Evolutionary conservation across 352 stramenopile genomes (phyloP).

Genomic region (Pythium aquatile): DNA sequence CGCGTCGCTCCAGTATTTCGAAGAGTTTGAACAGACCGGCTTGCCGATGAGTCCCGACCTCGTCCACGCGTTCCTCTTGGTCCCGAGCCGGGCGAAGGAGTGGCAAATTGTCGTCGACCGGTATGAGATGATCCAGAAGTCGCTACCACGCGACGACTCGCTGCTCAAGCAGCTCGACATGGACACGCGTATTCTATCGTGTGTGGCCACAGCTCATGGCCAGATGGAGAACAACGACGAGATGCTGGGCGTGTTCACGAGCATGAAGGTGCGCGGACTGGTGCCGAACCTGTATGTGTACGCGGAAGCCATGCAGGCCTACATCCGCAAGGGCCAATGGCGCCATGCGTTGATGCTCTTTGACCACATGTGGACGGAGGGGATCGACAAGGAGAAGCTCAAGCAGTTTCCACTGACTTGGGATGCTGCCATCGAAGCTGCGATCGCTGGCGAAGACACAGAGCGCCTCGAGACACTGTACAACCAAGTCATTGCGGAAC

Average conservation of each 20-base stretch:
- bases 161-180: slow-evolving; percentile 33
- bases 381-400: slow-evolving; percentile 37
- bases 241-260: slow-evolving; percentile 66
- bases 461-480: slow-evolving; percentile 48
- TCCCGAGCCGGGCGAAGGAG: slow-evolving; percentile 34
- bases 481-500: slow-evolving; percentile 39
- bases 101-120: slow-evolving; percentile 43
- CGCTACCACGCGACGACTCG: slow-evolving; percentile 3
- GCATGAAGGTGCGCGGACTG: slow-evolving; percentile 71
- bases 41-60: slow-evolving; percentile 27
- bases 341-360: slow-evolving; percentile 71
- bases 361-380: slow-evolving; percentile 59
- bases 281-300: slow-evolving; percentile 70
- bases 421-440: slow-evolving; percentile 61
- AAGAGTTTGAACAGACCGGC: slow-evolving; percentile 32
- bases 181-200: slow-evolving; percentile 57
- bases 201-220: slow-evolving; percentile 60
- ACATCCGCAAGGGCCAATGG: slow-evolving; percentile 63
- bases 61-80: slow-evolving; percentile 34
- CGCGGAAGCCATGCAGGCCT: slow-evolving; percentile 65
- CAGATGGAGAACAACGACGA: slow-evolving; percentile 38
- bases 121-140: slow-evolving; percentile 24
- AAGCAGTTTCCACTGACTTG: slow-evolving; percentile 52
- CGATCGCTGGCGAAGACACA: slow-evolving; percentile 41
- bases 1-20: slow-evolving; percentile 46